Base-by-base conservation (phyloP, 2,329 filamentous ascomycete genomes). In the Exophiala lecanii-corni region DNA sequence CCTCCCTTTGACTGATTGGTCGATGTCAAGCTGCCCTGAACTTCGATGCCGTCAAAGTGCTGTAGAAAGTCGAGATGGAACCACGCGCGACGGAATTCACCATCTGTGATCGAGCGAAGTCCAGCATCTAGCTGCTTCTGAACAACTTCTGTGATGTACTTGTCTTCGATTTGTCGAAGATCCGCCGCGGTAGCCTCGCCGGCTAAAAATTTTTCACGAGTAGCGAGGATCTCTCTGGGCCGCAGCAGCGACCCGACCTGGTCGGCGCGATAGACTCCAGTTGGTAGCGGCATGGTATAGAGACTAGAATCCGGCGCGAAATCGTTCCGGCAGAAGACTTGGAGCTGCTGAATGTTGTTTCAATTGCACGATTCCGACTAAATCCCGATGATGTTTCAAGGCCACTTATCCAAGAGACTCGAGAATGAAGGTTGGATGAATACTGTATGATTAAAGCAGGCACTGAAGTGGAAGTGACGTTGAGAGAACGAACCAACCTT, bases 41-140 rank as follows among this genome's bases (percentile, higher is more conserved):
- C 67, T 59, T 75, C 71, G 51, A 78, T 69, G 39, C 75, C 75
- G 30, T 64, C 65, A 3, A 78, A 62, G 55, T 77, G 70, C 59
- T 73, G 67, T 32, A 78, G 66, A 62, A 76, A 78, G 60, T 78
- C 75, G 46, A 78, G 69, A 59, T 78, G 75, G 63, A 79, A 79
- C 64, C 71, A 78, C 34, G 69, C 69, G 42, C 75, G 71, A 39
- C 74, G 70, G 61, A 75, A 77, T 59, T 78, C 74, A 61, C 74
- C 74, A 47, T 77, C 74, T 6, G 74, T 78, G 34, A 78, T 66
- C 41, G 69, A 68, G 41, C 63, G 68, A 17, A 77, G 59, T 23
- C 74, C 74, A 42, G 66, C 68, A 15, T 63, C 62, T 32, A 76
- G 63, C 55, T 78, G 69, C 53, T 71, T 66, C 43, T 65, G 57